Evolutionary conservation across 1,284 basidiomycete genomes (phyloP), one percentile per base, ranked within the genome.

Genomic region (Ustilago nuda): DNA sequence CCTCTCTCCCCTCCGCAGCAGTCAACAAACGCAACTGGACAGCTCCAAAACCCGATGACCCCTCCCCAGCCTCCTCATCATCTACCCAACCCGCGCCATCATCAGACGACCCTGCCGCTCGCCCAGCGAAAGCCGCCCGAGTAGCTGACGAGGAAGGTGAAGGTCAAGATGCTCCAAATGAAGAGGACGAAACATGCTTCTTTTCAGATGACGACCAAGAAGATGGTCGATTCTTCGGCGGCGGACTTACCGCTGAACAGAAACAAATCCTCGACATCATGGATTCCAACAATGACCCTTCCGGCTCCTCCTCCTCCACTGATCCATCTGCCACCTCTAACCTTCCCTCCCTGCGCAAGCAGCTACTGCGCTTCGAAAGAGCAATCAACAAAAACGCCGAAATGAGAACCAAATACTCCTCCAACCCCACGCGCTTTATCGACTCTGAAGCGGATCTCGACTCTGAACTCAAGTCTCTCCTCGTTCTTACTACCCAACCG

Each of bases 361-460:
- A 92, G 66, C 88, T 99, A 13, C 87, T 93, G 37, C 89, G 90
- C 48, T 93, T 99, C 76, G 95, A 99, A 86, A 90, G 93, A 23
- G 91, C 93, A 1, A 92, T 93, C 35, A 92, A 92, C 83, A 96
- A 94, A 87, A 99, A 99, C 85, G 93, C 95, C 80, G 94, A 97
- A 86, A 92, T 97, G 85, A 89, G 96, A 35, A 94, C 82, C 50
- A 86, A 85, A 64, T 82, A 79, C 72, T 66, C 79, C n/a, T 62
- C 78, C 35, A 71, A 86, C 30, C 85, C 86, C 0, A 60, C 72
- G 9, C 96, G 95, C 86, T 99, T 99, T 88, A 97, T 99, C 82
- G 95, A 98, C 82, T 99, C 97, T 0, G 97, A 99, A 88, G 93
- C 94, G 32, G 94, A 98, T 83, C 89, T 99, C 8, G 94, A 99